Evolutionary conservation across 768 basidiomycete species (phyloP).

Genomic region (Thelephora ganbajun): DNA sequence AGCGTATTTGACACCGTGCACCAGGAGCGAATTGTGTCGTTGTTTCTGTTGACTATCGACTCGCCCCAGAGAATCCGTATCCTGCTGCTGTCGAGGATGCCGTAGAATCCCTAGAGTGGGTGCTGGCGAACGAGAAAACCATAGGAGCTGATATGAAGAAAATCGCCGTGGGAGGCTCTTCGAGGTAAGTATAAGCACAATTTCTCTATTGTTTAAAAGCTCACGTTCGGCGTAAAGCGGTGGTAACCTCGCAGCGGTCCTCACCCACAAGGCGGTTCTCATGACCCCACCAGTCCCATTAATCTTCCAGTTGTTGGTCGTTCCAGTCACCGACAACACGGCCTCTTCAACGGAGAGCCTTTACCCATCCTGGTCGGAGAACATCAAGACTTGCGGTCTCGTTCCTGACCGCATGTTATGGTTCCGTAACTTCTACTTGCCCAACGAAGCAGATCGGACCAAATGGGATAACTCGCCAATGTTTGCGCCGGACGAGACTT

Average conservation of each 20-base stretch:
- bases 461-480: conserved; percentile 62
- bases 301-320: conserved; percentile 49
- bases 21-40: conserved; percentile 49
- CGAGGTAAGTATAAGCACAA: conserved; percentile 28
- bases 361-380: conserved; percentile 40
- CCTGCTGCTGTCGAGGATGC: conserved; percentile 63
- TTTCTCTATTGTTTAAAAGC: not conserved
- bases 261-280: conserved; percentile 47
- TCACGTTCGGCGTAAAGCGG: conserved; percentile 30
- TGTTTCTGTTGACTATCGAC: conserved; percentile 54
- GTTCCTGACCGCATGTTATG: conserved; percentile 53
- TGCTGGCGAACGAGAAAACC: conserved; percentile 30
- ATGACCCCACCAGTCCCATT: conserved; percentile 35
- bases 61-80: conserved; percentile 58
- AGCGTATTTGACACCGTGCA: not conserved
- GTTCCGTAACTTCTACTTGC: conserved; percentile 60
- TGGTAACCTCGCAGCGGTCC: conserved; percentile 53
- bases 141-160: conserved; percentile 35
- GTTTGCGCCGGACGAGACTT: conserved; percentile 44
- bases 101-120: conserved; percentile 53
- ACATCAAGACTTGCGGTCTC: conserved; percentile 45
- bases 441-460: conserved; percentile 40
- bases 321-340: conserved; percentile 66
- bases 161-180: conserved; percentile 62
- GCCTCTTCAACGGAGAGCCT: conserved; percentile 24